Evolutionary conservation across 169 alveolate species (phyloP).

Genomic region (Plasmodium knowlesi): DNA sequence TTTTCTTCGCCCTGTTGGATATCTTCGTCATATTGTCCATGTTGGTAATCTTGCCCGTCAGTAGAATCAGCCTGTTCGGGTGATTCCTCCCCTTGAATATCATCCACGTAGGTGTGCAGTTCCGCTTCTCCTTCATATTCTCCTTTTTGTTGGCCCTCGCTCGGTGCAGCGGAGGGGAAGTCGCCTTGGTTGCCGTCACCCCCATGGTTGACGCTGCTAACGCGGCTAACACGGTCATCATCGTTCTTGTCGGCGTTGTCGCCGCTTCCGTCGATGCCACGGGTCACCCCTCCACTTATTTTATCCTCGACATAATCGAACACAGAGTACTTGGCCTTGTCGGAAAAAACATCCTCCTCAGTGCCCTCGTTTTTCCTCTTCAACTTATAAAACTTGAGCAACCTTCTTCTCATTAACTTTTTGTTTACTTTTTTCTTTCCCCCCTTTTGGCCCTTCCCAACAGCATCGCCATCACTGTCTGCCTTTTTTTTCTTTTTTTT

Average conservation of each 20-base stretch:
- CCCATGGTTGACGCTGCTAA: not conserved
- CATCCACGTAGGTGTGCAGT: not conserved
- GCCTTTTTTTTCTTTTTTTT: slow-evolving; percentile 44
- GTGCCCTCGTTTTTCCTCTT: slow-evolving; percentile 71
- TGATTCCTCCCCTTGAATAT: not conserved
- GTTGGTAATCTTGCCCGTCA: not conserved
- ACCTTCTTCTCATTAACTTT: slow-evolving; percentile 61
- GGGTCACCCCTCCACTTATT: not conserved
- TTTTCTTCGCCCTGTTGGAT: not conserved
- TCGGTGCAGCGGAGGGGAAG: not conserved
- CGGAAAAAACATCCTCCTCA: slow-evolving; percentile 50
- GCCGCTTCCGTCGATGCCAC: not conserved
- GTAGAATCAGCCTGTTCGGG: not conserved
- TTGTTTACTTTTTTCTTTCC: slow-evolving; percentile 64
- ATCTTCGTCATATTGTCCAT: not conserved
- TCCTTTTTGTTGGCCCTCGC: not conserved
- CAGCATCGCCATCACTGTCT: not conserved
- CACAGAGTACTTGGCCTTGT: slow-evolving; percentile 27
- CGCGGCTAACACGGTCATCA: not conserved
- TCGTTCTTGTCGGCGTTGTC: too few relatives aligned
- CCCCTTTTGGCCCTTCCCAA: slow-evolving; percentile 10
- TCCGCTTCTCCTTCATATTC: not conserved
- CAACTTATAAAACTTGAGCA: slow-evolving; percentile 59
- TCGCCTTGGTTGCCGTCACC: not conserved
- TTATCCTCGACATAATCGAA: slow-evolving; percentile 68